Evolutionary conservation across 2,329 filamentous ascomycete genomes (phyloP), one percentile per base, ranked within the genome.

Genomic region (Hysterium pulicare): DNA sequence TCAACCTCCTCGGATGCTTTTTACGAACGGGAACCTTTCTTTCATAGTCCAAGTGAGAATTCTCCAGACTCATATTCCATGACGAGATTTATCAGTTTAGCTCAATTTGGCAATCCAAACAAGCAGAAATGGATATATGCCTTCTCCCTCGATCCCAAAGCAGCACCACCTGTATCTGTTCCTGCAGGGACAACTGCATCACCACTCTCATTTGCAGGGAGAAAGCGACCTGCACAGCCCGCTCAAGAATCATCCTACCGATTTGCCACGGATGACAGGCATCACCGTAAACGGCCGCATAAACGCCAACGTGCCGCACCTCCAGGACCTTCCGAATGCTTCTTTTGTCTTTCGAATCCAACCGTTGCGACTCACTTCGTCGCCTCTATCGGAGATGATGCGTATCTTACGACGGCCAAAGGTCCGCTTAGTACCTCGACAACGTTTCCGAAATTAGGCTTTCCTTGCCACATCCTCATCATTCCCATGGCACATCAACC

Each of bases 21-120:
- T 68, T 97, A 84, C 63, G 91, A 98, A 69, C 83, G 93, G 42
- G 93, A 97, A 66, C 89, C 91, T 0, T 98, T 96, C 71, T 83
- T 93, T 58, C 84, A 95, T 61, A 50, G 69, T 17, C 74, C 77
- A 3, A 72, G 69, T 24, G 74, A 64, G 17, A 63, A 64, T 15
- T 61, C 76, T 30, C 68, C 71, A 8, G 75, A 83, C 43, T 68
- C 73, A 17, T 76, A 77, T 50, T 71, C 75, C 1, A 68, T 94
- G 8, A 97, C 93, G 1, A 82, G 93, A 15, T 98, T 98, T 70
- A 86, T 97, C 56, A 94, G 90, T 40, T 73, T 97, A 40, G 90
- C 90, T 0, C 76, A 85, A 0, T 90, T 81, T 57, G 86, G 82
- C 43, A 95, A 94, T 57, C 50, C 77, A 0, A 72, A 74, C 16